Evolutionary conservation across 2,329 filamentous ascomycete species (phyloP), one percentile per base, ranked within the genome.

Genomic region (Colletotrichum falcatum): DNA sequence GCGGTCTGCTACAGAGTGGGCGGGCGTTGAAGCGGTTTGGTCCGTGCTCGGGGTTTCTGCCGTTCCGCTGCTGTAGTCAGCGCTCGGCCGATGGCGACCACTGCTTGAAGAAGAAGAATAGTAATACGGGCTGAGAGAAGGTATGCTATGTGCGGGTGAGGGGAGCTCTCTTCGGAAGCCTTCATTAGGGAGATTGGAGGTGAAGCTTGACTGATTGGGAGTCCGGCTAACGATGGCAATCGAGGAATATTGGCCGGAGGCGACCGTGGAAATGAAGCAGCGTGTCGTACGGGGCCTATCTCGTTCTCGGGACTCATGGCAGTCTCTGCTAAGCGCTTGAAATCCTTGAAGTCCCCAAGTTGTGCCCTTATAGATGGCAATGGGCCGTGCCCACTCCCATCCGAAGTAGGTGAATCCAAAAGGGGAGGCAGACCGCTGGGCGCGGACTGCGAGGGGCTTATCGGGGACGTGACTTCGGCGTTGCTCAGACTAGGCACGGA

Each of bases 101-200:
- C 76, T 77, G 65, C 76, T 79, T 33, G 75, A 66, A 59, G 77
- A 65, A 66, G 78, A 75, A 1, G 76, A 67, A 66, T 82, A 83
- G 49, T 77, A 78, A 71, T 82, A 84, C 18, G 80, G 80, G 49
- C 82, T 83, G 30, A 80, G 76, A 18, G 77, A 77, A n/a, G 81
- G 75, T 9, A 83, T 70, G 4, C 81, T 81, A 54, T 81, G 81
- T 3, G 66, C 69, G n/a, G 87, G 86, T 11, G 87, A 88, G 5
- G 82, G 81, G 18, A 87, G 79, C 46, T 82, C 83, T 69, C 80
- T 79, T n/a, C 79, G 77, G 69, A 83, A 86, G 23, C 76, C 77
- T 23, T 87, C 84, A 61, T 83, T 82, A 20, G 86, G 84, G 86
- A 89, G 18, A 84, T 80, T 1, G 86, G 86, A 14, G 87, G 85